Conservation (phyloP, 495 filamentous ascomycete species). For the Daldinia caldariorum region DNA sequence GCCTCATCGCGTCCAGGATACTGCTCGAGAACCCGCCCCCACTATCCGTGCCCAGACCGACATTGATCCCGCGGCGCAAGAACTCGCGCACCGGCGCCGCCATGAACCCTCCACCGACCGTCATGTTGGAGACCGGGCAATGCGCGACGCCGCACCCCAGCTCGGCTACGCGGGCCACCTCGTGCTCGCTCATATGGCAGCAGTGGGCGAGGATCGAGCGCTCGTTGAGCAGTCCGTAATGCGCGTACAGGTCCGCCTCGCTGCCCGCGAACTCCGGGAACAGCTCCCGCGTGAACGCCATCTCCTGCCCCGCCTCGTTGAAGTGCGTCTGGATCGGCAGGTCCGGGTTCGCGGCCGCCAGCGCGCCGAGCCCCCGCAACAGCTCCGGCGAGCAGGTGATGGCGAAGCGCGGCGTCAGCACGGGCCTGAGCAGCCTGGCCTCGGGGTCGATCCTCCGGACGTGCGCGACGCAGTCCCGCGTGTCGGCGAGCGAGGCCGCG, state of each 20-base stretch:
- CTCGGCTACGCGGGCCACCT: slow-evolving; percentile 58
- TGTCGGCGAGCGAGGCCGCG: slow-evolving; percentile 60
- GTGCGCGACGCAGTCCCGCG: slow-evolving; percentile 62
- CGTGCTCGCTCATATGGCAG: slow-evolving; percentile 65
- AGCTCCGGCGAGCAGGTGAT: slow-evolving; percentile 65
- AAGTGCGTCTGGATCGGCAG: slow-evolving; percentile 73
- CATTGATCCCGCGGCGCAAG: slow-evolving; percentile 66
- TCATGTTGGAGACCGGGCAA: slow-evolving; percentile 72
- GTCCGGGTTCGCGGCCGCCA: slow-evolving; percentile 61
- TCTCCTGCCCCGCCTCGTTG: slow-evolving; percentile 68
- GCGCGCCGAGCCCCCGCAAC: slow-evolving; percentile 61
- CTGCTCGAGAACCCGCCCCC: slow-evolving; percentile 71
- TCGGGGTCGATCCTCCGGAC: slow-evolving; percentile 56
- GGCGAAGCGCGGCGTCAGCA: slow-evolving; percentile 73
- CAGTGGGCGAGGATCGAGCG: slow-evolving; percentile 73
- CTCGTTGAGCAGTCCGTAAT: slow-evolving; percentile 62
- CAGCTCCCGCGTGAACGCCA: slow-evolving; percentile 58
- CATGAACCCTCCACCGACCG: slow-evolving; percentile 68
- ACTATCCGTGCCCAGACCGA: slow-evolving; percentile 73
- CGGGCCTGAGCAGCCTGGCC: slow-evolving; percentile 60
- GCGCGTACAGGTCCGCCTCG: slow-evolving; percentile 66
- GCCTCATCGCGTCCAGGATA: slow-evolving; percentile 67
- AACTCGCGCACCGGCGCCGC: slow-evolving; percentile 68
- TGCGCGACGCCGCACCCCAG: slow-evolving; percentile 68
- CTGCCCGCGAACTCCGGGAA: slow-evolving; percentile 61